Evolutionary conservation across 768 basidiomycete genomes (phyloP).

Genomic region (Amanita fuliginea): DNA sequence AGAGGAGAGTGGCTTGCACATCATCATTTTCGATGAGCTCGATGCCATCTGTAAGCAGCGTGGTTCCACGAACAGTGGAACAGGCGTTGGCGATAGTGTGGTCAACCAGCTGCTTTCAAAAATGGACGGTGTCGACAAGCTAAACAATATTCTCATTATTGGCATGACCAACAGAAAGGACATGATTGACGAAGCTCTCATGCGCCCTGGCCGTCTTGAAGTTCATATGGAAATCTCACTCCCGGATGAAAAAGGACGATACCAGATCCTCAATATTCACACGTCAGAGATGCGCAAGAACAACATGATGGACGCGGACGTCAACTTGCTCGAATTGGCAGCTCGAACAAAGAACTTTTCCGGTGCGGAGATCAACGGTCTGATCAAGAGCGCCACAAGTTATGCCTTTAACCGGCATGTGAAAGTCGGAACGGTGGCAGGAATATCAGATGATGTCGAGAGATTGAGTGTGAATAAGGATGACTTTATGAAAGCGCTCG

Average conservation of each 20-base stretch:
- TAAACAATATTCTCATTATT: constrained; percentile 98
- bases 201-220: constrained; percentile 96
- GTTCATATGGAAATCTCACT: constrained; percentile 99
- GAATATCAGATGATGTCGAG: constrained; percentile 92
- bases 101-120: constrained; percentile 98
- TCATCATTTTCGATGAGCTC: constrained; percentile 98
- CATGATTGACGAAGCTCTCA: constrained; percentile 97
- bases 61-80: constrained; percentile 83
- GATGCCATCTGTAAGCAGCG: constrained; percentile 99
- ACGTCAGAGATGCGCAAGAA: constrained; percentile 91
- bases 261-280: constrained; percentile 92
- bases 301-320: constrained; percentile 78
- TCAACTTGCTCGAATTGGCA: constrained; percentile 77
- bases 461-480: constrained; percentile 75
- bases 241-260: constrained; percentile 86
- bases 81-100: constrained; percentile 97
- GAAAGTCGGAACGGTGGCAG: constrained; percentile 95
- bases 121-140: constrained; percentile 99
- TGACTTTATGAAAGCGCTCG: constrained; percentile 86
- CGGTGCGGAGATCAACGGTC: constrained; percentile 90
- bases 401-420: constrained; percentile 98
- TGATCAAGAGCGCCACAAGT: constrained; percentile 97
- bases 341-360: constrained; percentile 90
- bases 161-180: constrained; percentile 98
- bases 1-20: constrained; percentile 94